Conservation (phyloP, 2,329 filamentous ascomycete genomes). For the Dichotomopilus funicola region DNA sequence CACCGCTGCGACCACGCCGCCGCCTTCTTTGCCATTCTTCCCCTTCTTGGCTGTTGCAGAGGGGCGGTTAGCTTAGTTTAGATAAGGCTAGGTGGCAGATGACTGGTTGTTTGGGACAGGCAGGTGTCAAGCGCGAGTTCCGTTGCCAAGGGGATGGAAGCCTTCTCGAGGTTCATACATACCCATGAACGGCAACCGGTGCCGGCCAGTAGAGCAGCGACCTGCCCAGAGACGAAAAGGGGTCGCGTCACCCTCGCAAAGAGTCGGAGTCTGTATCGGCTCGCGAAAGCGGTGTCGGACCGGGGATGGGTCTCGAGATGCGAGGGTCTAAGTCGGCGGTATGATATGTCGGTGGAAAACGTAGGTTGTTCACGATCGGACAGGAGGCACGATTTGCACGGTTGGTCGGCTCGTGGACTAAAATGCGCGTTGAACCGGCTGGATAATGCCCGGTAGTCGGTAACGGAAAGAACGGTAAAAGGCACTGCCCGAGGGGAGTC, state of each 20-base stretch:
- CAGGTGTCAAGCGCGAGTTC: too few species aligned
- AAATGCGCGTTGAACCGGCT: neutral
- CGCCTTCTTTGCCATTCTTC: conserved; percentile 49
- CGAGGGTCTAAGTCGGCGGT: too few species aligned
- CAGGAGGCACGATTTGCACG: neutral
- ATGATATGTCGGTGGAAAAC: too few species aligned
- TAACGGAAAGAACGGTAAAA: neutral
- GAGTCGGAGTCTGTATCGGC: conserved; percentile 2
- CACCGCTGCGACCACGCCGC: conserved; percentile 47
- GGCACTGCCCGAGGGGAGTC: conserved; percentile 7
- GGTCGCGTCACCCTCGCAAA: conserved; percentile 8
- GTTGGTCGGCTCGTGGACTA: neutral
- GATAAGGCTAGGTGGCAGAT: too few species aligned
- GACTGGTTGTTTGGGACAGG: too few species aligned
- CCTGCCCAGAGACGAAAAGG: conserved; percentile 15
- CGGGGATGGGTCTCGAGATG: too few species aligned
- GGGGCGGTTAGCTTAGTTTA: neutral
- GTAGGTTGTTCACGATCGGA: too few species aligned
- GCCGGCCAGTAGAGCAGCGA: conserved; percentile 18
- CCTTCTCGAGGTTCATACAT: conserved; percentile 5
- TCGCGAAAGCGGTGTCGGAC: neutral
- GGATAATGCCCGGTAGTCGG: too few species aligned
- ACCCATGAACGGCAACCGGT: conserved; percentile 26
- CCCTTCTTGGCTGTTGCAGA: conserved; percentile 39
- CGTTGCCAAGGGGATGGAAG: too few species aligned